Percentiles rank a stretch among this genome's conserved stretches.
These are phyloP conservation scores for Fusarium sp. DNA, from an alignment of 2,329 filamentous ascomycete genomes.

Conservation along the genomic window DNA sequence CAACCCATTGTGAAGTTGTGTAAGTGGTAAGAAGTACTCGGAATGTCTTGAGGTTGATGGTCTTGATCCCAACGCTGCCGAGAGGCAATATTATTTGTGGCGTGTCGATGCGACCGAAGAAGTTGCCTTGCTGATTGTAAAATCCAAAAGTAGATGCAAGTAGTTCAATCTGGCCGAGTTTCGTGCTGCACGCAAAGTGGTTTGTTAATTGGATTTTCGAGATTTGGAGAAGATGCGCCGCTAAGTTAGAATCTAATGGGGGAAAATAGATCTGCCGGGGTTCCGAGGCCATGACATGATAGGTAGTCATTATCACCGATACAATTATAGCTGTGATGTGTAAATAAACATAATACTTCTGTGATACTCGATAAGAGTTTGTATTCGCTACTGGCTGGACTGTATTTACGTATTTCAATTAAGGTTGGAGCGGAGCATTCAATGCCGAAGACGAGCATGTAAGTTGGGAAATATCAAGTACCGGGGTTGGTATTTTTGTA, in stretches of 20 bases:
- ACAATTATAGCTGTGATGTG: too few relatives aligned
- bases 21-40: not conserved
- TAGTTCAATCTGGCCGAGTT: constrained; percentile 4
- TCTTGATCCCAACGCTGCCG: not conserved
- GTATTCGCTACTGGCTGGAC: too few relatives aligned
- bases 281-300: constrained; percentile 24
- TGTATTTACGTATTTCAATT: too few relatives aligned
- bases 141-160: constrained; percentile 2
- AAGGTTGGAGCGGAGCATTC: too few relatives aligned
- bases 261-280: constrained; percentile 47
- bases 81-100: not conserved
- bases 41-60: not conserved
- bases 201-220: constrained; percentile 22
- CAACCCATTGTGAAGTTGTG: constrained; percentile 65
- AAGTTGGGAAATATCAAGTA: not conserved
- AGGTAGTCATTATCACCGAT: not conserved
- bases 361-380: too few relatives aligned
- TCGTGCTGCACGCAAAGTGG: not conserved
- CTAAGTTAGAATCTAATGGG: constrained; percentile 23
- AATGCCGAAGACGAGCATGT: not conserved
- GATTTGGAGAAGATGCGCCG: constrained; percentile 21
- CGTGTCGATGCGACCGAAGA: not conserved
- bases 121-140: constrained; percentile 3
- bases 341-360: too few relatives aligned
- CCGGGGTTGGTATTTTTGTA: not conserved